Percentiles rank a stretch among this genome's conserved stretches.
Conservation (phyloP, 345 rosid genomes). For the Psidium guajava region DNA sequence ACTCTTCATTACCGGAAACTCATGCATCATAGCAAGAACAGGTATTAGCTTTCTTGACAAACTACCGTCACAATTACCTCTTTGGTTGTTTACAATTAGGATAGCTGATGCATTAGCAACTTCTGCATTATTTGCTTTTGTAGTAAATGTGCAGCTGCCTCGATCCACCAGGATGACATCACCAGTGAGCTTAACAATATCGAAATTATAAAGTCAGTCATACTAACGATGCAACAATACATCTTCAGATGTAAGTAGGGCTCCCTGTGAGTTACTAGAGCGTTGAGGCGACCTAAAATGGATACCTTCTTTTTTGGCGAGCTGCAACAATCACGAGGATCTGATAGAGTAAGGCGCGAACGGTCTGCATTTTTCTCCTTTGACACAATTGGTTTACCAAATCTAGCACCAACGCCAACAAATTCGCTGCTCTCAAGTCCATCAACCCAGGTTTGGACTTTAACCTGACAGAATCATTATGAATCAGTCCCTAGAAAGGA, state of each 20-base stretch:
- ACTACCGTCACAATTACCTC: constrained; percentile 27
- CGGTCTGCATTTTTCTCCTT: constrained; percentile 93
- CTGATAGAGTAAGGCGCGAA: constrained; percentile 55
- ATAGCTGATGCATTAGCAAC: constrained; percentile 90
- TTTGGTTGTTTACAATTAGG: constrained; percentile 80
- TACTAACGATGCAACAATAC: neutral
- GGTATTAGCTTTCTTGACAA: neutral
- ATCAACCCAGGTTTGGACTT: constrained; percentile 93
- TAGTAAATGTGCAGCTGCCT: constrained; percentile 81
- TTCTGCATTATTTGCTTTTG: constrained; percentile 82
- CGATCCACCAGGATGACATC: constrained; percentile 88
- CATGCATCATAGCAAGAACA: neutral
- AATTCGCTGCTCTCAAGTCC: constrained; percentile 70
- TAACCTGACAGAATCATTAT: constrained; percentile 39
- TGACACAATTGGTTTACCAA: constrained; percentile 69
- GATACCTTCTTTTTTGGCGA: constrained; percentile 60
- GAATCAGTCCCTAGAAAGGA: neutral
- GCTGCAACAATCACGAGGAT: constrained; percentile 82
- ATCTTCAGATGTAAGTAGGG: neutral
- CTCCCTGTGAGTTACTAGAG: neutral
- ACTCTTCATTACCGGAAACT: neutral
- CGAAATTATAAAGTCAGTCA: neutral
- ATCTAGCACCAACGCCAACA: constrained; percentile 97
- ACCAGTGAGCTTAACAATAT: constrained; percentile 49
- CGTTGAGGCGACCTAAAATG: neutral